Percentiles rank a stretch among this genome's conserved stretches.
Conservation (phyloP, 192 early-diverging fungal genomes). For the Rhizoclosmatium globosum region DNA sequence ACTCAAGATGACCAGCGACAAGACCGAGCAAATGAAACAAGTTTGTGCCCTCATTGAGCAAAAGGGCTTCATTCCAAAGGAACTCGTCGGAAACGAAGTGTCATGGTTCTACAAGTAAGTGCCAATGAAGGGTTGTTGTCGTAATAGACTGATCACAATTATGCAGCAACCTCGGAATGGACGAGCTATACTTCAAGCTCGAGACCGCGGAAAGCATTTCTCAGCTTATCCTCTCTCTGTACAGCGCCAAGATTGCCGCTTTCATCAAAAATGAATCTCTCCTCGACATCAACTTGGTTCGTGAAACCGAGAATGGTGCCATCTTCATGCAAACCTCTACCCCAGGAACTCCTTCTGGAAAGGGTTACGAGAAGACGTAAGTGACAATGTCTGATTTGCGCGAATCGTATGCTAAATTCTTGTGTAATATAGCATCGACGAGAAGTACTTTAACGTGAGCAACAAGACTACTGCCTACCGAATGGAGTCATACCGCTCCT, state of each 20-base stretch:
- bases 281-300: slow-evolving; percentile 85
- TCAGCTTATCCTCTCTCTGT: slow-evolving; percentile 94
- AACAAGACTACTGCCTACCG: slow-evolving; percentile 83
- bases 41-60: slow-evolving; percentile 84
- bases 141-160: not conserved
- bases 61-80: slow-evolving; percentile 88
- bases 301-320: slow-evolving; percentile 87
- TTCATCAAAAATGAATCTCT: slow-evolving; percentile 85
- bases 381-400: not conserved
- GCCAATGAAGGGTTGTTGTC: not conserved
- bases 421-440: slow-evolving; percentile 74
- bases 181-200: slow-evolving; percentile 96
- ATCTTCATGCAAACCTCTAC: slow-evolving; percentile 95
- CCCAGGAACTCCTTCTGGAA: slow-evolving; percentile 90
- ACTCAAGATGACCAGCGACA: slow-evolving; percentile 84
- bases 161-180: slow-evolving; percentile 90
- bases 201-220: slow-evolving; percentile 91
- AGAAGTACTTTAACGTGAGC: slow-evolving; percentile 82
- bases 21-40: slow-evolving; percentile 88
- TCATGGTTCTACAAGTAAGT: slow-evolving; percentile 93
- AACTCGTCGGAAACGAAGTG: slow-evolving; percentile 88
- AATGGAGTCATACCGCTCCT: slow-evolving; percentile 94
- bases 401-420: not conserved
- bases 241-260: slow-evolving; percentile 93
- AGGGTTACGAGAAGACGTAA: slow-evolving; percentile 74